Conservation (phyloP, 306 rosid species). For the Ammopiptanthus mongolicus region DNA sequence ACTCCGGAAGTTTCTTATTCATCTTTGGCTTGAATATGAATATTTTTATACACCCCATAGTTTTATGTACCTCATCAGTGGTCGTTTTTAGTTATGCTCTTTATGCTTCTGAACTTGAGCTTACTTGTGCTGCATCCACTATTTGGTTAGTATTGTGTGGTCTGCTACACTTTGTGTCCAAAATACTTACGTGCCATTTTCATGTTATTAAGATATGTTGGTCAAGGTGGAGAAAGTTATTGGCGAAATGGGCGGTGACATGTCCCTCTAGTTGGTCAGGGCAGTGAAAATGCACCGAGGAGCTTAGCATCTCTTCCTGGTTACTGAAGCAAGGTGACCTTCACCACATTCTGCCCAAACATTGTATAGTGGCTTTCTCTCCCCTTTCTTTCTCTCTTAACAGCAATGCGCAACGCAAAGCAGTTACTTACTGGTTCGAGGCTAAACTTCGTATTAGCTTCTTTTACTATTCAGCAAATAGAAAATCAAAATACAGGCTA, state of each 20-base stretch:
- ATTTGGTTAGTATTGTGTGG: background rate
- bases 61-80: background rate
- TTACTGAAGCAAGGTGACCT: slow-evolving; percentile 3
- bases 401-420: background rate
- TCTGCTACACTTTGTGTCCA: background rate
- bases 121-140: background rate
- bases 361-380: slow-evolving; percentile 5
- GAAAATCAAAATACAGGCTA: background rate
- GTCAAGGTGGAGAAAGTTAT: slow-evolving; percentile 76
- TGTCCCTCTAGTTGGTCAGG: slow-evolving; percentile 36
- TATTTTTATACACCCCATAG: background rate
- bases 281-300: slow-evolving; percentile 20
- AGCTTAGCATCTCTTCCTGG: slow-evolving; percentile 13
- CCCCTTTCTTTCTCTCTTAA: background rate
- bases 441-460: slow-evolving; percentile 1
- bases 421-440: background rate
- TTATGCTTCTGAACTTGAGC: background rate
- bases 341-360: slow-evolving; percentile 1
- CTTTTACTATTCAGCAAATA: slow-evolving; percentile 18
- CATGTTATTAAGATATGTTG: slow-evolving; percentile 61
- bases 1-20: background rate
- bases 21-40: slow-evolving; percentile 12
- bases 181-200: slow-evolving; percentile 12
- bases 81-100: background rate
- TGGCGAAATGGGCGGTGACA: slow-evolving; percentile 58